Conservation (phyloP, 768 basidiomycete genomes). For the Boletus eberwhitei region DNA sequence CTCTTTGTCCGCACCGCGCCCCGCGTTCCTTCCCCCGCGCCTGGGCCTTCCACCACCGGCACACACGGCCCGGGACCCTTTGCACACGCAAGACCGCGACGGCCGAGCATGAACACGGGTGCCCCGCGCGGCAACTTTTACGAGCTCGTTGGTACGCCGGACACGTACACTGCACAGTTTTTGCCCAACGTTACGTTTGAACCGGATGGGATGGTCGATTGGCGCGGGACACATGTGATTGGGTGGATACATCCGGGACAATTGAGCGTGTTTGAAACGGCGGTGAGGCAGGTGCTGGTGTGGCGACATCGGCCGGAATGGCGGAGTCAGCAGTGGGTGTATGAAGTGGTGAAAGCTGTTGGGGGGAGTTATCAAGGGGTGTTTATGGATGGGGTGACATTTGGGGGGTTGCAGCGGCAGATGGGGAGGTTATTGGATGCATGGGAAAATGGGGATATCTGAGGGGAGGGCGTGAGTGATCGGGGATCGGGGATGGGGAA, state of each 20-base stretch:
- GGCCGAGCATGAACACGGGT: not conserved
- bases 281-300: constrained; percentile 13
- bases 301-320: constrained; percentile 19
- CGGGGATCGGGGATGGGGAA: constrained; percentile 2
- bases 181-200: not conserved
- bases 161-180: constrained; percentile 23
- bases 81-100: not conserved
- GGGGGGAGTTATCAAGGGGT: constrained; percentile 5
- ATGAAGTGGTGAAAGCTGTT: constrained; percentile 16
- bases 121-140: constrained; percentile 24
- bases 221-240: constrained; percentile 26
- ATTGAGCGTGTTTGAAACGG: constrained; percentile 15
- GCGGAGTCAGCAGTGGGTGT: constrained; percentile 29
- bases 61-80: not conserved
- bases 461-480: not conserved
- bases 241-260: constrained; percentile 18
- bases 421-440: constrained; percentile 29
- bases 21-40: not conserved
- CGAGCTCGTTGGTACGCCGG: constrained; percentile 24
- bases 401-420: constrained; percentile 18
- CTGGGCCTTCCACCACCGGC: not conserved
- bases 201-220: constrained; percentile 13
- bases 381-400: constrained; percentile 9
- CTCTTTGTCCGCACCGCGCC: constrained; percentile 27
- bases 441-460: constrained; percentile 31